phyloP scores from a whole-genome alignment of 2,329 filamentous ascomycete species.

The Sphaerulina populicola region DNA sequence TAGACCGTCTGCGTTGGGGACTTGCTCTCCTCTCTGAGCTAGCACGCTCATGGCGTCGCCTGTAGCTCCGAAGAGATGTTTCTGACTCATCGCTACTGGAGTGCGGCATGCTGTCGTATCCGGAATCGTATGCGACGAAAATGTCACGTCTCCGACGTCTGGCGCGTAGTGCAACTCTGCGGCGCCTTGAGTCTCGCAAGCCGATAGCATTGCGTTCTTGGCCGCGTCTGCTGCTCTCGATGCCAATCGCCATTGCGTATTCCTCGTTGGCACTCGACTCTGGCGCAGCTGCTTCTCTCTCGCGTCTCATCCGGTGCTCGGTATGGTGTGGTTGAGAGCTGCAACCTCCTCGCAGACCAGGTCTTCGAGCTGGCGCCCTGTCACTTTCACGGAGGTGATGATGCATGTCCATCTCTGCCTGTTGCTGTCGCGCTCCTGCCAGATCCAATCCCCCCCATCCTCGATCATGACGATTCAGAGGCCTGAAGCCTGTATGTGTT shows the following conservation, averaged over 20 bases:
- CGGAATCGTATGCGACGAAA: not conserved
- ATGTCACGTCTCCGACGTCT: constrained; percentile 2
- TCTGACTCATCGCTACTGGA: not conserved
- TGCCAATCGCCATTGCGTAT: too few relatives aligned
- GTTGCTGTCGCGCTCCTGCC: not conserved
- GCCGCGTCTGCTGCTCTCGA: not conserved
- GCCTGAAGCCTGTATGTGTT: not conserved
- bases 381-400: not conserved
- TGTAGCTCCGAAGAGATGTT: not conserved
- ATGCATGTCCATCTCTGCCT: not conserved
- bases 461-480: not conserved
- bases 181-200: not conserved
- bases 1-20: not conserved
- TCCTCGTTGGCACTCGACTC: not conserved
- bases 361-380: not conserved
- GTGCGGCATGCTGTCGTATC: not conserved
- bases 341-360: not conserved
- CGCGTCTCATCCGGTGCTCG: not conserved
- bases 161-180: not conserved
- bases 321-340: not conserved
- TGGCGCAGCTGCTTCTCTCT: not conserved
- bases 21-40: not conserved
- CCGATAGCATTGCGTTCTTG: not conserved
- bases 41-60: not conserved
- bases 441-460: not conserved